Evolutionary conservation across 2,329 filamentous ascomycete genomes (phyloP).

Genomic region (Epichloe festucae): DNA sequence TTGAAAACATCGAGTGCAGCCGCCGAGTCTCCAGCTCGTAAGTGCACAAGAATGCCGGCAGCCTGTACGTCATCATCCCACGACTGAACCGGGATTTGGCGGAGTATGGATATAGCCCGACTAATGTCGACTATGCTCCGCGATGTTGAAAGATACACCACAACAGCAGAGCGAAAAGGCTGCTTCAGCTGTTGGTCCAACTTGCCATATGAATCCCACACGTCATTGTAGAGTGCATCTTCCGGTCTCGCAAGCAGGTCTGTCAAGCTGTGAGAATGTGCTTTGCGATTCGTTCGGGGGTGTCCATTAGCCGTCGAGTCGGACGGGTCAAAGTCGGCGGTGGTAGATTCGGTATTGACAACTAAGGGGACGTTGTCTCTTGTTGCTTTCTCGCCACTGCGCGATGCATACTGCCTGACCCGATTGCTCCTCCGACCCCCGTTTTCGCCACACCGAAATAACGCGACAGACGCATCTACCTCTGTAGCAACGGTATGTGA

Average conservation of each 20-base stretch:
- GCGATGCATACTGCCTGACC: neutral
- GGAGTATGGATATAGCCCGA: conserved; percentile 33
- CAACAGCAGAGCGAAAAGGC: conserved; percentile 19
- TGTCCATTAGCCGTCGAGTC: neutral
- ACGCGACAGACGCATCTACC: neutral
- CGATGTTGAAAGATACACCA: conserved; percentile 31
- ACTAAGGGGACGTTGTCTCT: neutral
- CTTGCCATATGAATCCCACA: conserved; percentile 30
- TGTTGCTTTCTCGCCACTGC: neutral
- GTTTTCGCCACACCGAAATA: neutral
- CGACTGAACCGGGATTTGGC: conserved; percentile 18
- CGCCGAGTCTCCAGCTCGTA: conserved; percentile 25
- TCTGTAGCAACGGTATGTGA: conserved; percentile 11
- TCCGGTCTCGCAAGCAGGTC: conserved; percentile 14
- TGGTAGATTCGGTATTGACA: neutral
- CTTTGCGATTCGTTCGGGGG: neutral
- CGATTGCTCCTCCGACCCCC: neutral
- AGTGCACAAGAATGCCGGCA: conserved; percentile 27
- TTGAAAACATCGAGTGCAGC: conserved; percentile 29
- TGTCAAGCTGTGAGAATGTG: conserved; percentile 2
- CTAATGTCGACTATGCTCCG: conserved; percentile 29
- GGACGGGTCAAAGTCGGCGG: neutral
- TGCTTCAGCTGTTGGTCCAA: conserved; percentile 20
- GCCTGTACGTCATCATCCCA: conserved; percentile 30
- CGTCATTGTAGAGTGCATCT: conserved; percentile 22